Base-by-base conservation (phyloP, 768 basidiomycete genomes). In the Xerocomellus chrysenteron region DNA sequence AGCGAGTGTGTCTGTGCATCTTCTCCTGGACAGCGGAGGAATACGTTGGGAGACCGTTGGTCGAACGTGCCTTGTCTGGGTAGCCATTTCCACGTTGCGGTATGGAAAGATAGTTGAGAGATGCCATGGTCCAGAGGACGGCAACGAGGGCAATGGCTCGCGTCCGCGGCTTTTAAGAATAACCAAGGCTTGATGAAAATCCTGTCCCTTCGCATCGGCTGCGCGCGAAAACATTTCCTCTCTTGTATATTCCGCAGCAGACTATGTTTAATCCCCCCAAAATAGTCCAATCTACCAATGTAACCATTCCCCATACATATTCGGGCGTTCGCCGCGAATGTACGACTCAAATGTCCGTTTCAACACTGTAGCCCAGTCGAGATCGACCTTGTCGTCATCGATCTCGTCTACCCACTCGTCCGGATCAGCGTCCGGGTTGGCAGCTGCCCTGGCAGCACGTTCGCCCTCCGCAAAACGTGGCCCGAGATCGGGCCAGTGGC, bases 291-390 rank as follows among this genome's bases (percentile, higher is more conserved):
- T 16, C 35, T 36, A 36, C 66, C 70, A 60, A 24, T 47, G 56
- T 9, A 76, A 42, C 82, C 81, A 84, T 75, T 94, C 93, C 35
- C 93, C 92, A 72, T 94, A 94, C 90, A 93, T 91, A 68, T 95
- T 97, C 21, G 94, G 92, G 32, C 84, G 74, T 72, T 97, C 94
- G 2, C 87, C 89, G 7, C 94, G 80, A 51, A 97, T 70, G 71
- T 90, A 96, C 51, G 84, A 82, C 76, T 98, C 95, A 69, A 96
- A 95, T n/a, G 92, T 93, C 74, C 95, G 78, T 77, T 98, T 98
- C 56, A 96, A 70, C 45, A 96, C 94, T 17, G 88, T 81, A 39
- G 89, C 81, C 95, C 94, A 97, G 67, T 87, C 84, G 52, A 93
- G 73, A 70, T 94, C 92, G 26, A 82, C 78, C 72, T 86, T 86